Evolutionary conservation across 768 basidiomycete genomes (phyloP), one percentile per base, ranked within the genome.

Genomic region (Collybia mongolica): DNA sequence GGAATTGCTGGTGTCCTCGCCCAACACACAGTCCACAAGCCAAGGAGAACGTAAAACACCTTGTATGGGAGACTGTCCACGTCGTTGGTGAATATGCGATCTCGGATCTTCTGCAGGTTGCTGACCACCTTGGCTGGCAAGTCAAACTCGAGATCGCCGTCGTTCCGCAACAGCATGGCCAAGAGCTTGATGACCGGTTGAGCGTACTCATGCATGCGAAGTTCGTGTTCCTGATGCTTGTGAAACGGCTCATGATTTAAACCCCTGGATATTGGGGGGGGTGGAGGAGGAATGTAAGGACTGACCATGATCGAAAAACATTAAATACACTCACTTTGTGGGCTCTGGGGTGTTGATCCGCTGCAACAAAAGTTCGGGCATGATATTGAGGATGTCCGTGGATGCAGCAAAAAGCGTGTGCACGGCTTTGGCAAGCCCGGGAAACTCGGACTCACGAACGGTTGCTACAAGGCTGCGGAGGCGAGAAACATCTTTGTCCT

Each of bases 211-310:
- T 48, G 40, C 17, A 65, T 46, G 0, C 49, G 55, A 1, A n/a
- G 12, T 0, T 44, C 38, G 5, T 59, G 26, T 24, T 57, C 50
- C 8, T 40, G 39, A 6, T 65, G 61, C 1, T 48, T 51, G 12
- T 62, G 58, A 14, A 68, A 52, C 0, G 65, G 63, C 0, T 44
- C 58, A 49, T 65, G 61, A 42, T 53, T 58, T n/a, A 66, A 60
- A 0, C 61, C 57, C 4, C 53, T 58, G 12, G 17, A 48, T 23
- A 20, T 23, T n/a, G 7, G 4, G 7, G 3, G 3, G 24, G 24
- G 24, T 32, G 5, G 11, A 32, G 5, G 5, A 28, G 14, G 32
- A 6, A 32, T 32, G 14, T 32, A 32, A 32, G 7, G 5, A 5
- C 11, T 5, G 32, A 7, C 2, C 14, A 14, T 32, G 32, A 12